Evolutionary conservation across 441 rosid species (phyloP), one percentile per base, ranked within the genome.

Genomic region (Pelargonium citronellum): DNA sequence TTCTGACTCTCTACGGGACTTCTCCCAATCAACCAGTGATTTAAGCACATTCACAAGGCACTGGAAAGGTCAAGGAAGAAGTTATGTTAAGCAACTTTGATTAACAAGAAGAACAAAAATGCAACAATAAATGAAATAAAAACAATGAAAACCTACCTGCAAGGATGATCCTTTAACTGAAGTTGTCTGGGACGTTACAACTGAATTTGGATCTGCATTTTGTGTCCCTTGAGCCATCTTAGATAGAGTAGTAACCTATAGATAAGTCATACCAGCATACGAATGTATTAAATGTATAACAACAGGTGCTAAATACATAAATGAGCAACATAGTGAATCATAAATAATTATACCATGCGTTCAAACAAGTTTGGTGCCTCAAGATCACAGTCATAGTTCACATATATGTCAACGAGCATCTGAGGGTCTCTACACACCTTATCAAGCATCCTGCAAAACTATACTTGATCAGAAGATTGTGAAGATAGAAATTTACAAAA

Each of bases 361-460:
- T 96, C 98, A 87, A 96, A 96, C 84, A 96, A 87, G 84, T 96
- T 96, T 0, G 99, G 95, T 67, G 98, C 96, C 86, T 93, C 96
- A 72, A 91, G 90, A 90, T 93, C 99, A 78, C 99, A 96, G 70
- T 96, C 99, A 79, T 96, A 93, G 78, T 93, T 96, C 79, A 93
- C 97, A 86, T 85, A 96, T 64, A 96, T 87, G 84, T 96, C 99
- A 77, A 93, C 96, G 79, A 96, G 99, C 96, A 91, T 88, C 79
- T 96, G 99, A 71, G 99, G 87, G 84, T 96, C 97, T 78, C 83
- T 91, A 78, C 97, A 93, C 57, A 91, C 92, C 84, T 87, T 92
- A 76, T 96, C 98, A 73, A 96, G 93, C 97, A 91, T 91, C 84
- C 98, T 96, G 87, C 73, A 79, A 74, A 74, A 75, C 41, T 69